Conservation (phyloP, 768 basidiomycete species). For the Coprinellus micaceus region DNA sequence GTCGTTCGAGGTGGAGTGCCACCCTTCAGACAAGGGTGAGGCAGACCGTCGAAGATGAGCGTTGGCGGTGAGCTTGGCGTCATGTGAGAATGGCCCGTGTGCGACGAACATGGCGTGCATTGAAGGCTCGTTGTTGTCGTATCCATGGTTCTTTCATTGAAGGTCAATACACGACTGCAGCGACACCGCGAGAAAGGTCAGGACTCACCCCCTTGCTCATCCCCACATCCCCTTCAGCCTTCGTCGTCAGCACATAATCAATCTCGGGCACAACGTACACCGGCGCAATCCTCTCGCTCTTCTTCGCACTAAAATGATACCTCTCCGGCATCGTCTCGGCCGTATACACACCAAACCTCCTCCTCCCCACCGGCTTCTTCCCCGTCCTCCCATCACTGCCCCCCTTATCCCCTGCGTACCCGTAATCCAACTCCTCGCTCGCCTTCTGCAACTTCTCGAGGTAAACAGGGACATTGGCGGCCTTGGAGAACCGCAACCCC, state of each 20-base stretch:
- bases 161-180: no score
- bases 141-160: constrained; percentile 83
- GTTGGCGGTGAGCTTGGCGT: constrained; percentile 55
- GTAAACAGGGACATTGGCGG: constrained; percentile 51
- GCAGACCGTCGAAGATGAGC: constrained; percentile 14
- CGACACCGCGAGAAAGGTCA: no score
- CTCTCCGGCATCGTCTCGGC: constrained; percentile 76
- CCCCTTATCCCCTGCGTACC: background rate
- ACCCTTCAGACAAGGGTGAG: constrained; percentile 39
- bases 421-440: background rate
- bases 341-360: constrained; percentile 77
- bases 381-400: no score
- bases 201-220: constrained; percentile 70
- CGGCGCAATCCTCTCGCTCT: constrained; percentile 78
- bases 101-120: constrained; percentile 93
- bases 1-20: constrained; percentile 65
- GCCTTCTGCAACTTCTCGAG: constrained; percentile 28
- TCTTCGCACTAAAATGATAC: constrained; percentile 60
- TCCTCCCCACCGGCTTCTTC: background rate
- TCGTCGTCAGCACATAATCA: constrained; percentile 75
- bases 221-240: constrained; percentile 52
- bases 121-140: constrained; percentile 69
- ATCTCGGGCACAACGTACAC: constrained; percentile 81
- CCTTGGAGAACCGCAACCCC: constrained; percentile 70
- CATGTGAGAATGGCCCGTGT: constrained; percentile 81